Conservation (phyloP, 768 basidiomycete genomes). For the Mycena amicta region DNA sequence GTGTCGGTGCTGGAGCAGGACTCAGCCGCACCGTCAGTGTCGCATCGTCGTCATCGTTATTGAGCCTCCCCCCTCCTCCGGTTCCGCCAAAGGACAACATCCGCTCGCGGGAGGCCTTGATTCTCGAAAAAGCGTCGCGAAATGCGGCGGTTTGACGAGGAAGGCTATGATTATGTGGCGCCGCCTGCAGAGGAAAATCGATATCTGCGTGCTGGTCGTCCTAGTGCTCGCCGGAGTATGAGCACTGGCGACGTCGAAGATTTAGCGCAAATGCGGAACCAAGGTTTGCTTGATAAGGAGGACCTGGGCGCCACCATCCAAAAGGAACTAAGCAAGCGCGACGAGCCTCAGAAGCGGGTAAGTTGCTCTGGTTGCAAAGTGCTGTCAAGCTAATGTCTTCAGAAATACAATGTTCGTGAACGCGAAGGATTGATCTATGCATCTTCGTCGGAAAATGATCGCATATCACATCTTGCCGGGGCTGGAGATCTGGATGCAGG, state of each 20-base stretch:
- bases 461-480: constrained; percentile 66
- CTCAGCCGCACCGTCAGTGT: constrained; percentile 44
- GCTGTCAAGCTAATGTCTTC: constrained; percentile 21
- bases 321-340: constrained; percentile 66
- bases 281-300: constrained; percentile 47
- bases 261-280: constrained; percentile 37
- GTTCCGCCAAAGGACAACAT: constrained; percentile 70
- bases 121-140: constrained; percentile 71
- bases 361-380: not conserved
- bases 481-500: constrained; percentile 85
- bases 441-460: constrained; percentile 71
- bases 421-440: constrained; percentile 80
- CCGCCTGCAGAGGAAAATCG: constrained; percentile 25
- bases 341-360: constrained; percentile 46
- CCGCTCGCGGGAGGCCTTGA: constrained; percentile 63
- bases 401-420: constrained; percentile 85
- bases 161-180: constrained; percentile 36
- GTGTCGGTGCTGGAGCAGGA: constrained; percentile 32
- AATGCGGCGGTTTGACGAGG: constrained; percentile 56
- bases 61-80: constrained; percentile 46
- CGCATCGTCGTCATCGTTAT: constrained; percentile 37
- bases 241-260: constrained; percentile 76
- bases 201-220: constrained; percentile 47
- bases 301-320: constrained; percentile 74
- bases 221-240: constrained; percentile 69